Evolutionary conservation across 2,329 filamentous ascomycete genomes (phyloP).

Genomic region (Thielaviopsis musarum): DNA sequence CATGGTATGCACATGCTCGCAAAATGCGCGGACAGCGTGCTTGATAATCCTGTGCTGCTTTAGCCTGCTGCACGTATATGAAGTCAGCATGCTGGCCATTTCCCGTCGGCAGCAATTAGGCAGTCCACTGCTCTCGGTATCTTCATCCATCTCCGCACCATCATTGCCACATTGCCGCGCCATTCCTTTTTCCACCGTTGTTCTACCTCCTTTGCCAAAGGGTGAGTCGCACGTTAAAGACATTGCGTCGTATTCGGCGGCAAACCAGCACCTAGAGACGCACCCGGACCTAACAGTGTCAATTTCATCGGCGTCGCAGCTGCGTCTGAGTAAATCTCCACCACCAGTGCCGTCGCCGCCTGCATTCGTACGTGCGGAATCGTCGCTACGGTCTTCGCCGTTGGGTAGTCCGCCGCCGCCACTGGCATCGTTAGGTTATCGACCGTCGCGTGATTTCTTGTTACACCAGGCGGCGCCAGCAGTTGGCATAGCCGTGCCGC

Average conservation of each 20-base stretch:
- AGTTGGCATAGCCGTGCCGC: neutral
- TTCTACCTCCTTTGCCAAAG: constrained; percentile 1
- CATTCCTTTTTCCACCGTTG: constrained; percentile 1
- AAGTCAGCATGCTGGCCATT: constrained; percentile 3
- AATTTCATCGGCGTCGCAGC: neutral
- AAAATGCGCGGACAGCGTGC: neutral
- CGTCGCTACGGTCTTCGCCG: neutral
- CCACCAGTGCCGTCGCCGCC: neutral
- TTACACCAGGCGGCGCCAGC: neutral
- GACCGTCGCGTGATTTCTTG: neutral
- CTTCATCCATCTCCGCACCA: neutral
- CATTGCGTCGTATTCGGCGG: neutral
- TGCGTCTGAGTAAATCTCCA: neutral
- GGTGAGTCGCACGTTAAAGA: neutral
- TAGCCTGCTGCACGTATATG: constrained; percentile 4
- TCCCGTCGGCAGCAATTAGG: neutral
- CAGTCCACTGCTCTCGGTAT: neutral
- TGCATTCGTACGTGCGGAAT: neutral
- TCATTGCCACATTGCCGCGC: neutral
- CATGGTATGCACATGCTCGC: constrained; percentile 3
- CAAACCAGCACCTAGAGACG: neutral
- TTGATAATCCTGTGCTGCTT: constrained; percentile 3
- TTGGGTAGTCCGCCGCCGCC: neutral
- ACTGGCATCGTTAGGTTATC: neutral
- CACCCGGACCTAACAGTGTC: neutral